These are phyloP conservation scores for Saprolegnia diclina DNA, from an alignment of 352 stramenopile species.

Conservation along the genomic window DNA sequence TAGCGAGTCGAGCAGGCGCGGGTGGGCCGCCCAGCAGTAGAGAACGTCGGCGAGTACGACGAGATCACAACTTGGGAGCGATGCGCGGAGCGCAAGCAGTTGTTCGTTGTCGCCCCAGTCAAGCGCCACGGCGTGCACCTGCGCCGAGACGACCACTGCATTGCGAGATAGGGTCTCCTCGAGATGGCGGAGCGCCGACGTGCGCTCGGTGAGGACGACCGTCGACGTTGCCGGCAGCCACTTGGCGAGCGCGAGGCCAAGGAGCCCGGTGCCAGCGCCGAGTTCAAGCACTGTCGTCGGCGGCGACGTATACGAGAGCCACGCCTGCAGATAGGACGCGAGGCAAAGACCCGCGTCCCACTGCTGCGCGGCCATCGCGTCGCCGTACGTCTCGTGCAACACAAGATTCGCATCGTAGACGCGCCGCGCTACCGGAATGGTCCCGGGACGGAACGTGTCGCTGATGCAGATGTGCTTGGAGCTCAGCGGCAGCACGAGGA, in stretches of 20 bases:
- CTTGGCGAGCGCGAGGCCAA: slow-evolving; percentile 3
- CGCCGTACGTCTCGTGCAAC: slow-evolving; percentile 54
- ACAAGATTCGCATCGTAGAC: neutral
- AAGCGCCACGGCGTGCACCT: neutral
- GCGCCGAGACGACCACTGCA: neutral
- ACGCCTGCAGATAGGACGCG: slow-evolving; percentile 19
- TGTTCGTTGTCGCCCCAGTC: neutral
- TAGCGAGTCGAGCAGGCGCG: slow-evolving; percentile 40
- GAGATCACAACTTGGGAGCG: slow-evolving; percentile 4
- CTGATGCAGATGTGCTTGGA: neutral
- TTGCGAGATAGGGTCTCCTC: neutral
- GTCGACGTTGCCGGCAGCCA: neutral
- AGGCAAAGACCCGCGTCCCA: slow-evolving; percentile 65
- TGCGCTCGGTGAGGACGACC: slow-evolving; percentile 15
- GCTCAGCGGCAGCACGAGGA: slow-evolving; percentile 6
- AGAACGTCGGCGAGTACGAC: slow-evolving; percentile 55
- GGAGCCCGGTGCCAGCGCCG: slow-evolving; percentile 11
- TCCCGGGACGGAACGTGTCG: neutral
- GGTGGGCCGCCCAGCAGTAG: slow-evolving; percentile 54
- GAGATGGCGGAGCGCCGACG: neutral
- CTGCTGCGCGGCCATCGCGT: slow-evolving; percentile 57
- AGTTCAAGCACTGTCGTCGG: slow-evolving; percentile 10
- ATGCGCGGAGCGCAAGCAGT: neutral
- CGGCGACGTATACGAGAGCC: neutral
- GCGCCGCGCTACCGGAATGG: neutral